phyloP scores from a whole-genome alignment of 257 asterid genomes.

The Nicotiana noctiflora region DNA sequence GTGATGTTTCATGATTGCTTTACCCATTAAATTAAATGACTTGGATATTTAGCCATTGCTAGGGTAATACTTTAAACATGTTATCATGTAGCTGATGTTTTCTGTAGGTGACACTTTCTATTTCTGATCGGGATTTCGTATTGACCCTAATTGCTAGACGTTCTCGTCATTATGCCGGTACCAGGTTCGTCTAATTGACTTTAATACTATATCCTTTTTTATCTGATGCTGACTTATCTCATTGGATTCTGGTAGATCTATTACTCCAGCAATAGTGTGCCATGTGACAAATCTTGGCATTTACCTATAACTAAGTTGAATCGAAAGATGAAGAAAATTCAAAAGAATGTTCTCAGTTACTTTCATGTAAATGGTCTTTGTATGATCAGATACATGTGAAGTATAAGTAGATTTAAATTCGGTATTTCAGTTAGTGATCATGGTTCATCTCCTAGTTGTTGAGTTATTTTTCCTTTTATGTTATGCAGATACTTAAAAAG shows the following conservation, averaged over 20 bases:
- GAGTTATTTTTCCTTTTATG: constrained; percentile 13
- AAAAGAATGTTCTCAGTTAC: background rate
- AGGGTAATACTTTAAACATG: background rate
- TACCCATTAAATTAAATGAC: background rate
- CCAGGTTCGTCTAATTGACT: constrained; percentile 47
- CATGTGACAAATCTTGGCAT: background rate
- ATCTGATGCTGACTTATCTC: background rate
- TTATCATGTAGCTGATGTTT: background rate
- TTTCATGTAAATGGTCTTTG: background rate
- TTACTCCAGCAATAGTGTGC: background rate
- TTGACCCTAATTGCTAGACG: constrained; percentile 86
- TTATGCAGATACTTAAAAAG: constrained; percentile 66
- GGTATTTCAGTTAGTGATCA: background rate
- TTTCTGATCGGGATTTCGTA: constrained; percentile 45
- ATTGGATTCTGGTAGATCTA: background rate
- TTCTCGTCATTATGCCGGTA: constrained; percentile 96
- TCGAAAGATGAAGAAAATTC: background rate
- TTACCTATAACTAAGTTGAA: background rate
- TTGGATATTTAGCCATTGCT: background rate
- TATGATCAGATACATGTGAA: background rate
- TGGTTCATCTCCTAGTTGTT: background rate
- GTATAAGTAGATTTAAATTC: background rate
- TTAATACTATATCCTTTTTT: background rate
- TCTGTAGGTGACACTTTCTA: constrained; percentile 57
- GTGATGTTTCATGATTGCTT: background rate